Percentiles rank a stretch among this genome's conserved stretches.
phyloP scores from a whole-genome alignment of 345 rosid genomes.

The Populus pruinosa region DNA sequence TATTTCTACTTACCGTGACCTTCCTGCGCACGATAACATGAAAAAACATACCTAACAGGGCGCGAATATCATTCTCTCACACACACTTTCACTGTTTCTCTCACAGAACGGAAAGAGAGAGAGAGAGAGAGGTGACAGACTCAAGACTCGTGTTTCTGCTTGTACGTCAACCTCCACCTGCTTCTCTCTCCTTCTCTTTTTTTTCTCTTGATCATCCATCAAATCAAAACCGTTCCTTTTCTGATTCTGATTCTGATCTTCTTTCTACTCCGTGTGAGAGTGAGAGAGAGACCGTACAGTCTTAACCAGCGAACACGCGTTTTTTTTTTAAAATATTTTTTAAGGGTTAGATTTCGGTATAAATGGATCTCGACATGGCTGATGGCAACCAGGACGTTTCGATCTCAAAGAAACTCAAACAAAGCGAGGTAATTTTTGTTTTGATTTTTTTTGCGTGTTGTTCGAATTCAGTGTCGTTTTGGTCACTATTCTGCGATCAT shows the following conservation, averaged over 20 bases:
- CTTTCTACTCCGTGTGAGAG: too few relatives aligned
- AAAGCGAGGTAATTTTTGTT: slow-evolving; percentile 17
- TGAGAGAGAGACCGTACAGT: neutral
- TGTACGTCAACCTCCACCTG: too few relatives aligned
- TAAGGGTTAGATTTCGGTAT: neutral
- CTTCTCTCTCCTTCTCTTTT: too few relatives aligned
- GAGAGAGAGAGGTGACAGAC: too few relatives aligned
- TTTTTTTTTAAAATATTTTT: neutral
- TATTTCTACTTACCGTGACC: neutral
- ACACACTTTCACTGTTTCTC: neutral
- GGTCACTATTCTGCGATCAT: too few relatives aligned
- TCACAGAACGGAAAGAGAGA: neutral
- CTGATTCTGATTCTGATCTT: too few relatives aligned
- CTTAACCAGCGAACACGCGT: neutral
- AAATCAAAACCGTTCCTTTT: neutral
- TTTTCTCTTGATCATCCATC: too few relatives aligned
- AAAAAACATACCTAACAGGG: neutral
- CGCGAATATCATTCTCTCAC: neutral
- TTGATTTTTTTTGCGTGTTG: neutral
- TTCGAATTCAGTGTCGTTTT: too few relatives aligned
- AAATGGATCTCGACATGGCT: slow-evolving; percentile 4
- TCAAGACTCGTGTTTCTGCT: too few relatives aligned
- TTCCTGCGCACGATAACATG: slow-evolving; percentile 7
- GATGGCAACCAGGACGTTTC: neutral
- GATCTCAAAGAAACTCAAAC: slow-evolving; percentile 21